Base-by-base conservation (phyloP, 192 early-diverging fungal genomes). In the Dissophora ornata region DNA sequence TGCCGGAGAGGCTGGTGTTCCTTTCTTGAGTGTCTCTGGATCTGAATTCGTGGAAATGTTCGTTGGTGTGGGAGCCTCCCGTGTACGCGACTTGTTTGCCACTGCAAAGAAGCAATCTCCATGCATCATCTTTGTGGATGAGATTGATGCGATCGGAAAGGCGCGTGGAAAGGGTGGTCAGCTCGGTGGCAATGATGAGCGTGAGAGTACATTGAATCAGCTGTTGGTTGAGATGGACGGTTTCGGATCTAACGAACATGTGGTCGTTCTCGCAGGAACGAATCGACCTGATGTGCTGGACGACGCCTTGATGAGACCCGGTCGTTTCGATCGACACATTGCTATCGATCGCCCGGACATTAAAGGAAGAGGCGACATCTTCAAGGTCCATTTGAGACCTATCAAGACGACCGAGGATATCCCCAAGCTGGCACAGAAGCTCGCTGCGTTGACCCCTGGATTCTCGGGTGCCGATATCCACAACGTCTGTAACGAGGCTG, bases 1-100 rank as follows among this genome's bases (percentile, higher is more conserved):
- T 19, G 98, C 98, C 9, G 98, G 98, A 28, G 98, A 99, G 81
- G 98, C 98, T 7, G 97, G 94, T 34, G 96, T 97, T 4, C 96
- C 98, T 12, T 99, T 99, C 82, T 81, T 99, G 33, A 93, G 91
- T 59, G 98, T 99, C n/a, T 98, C 97, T 7, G 98, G 98, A 11
- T 98, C 97, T 1, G 98, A 99, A 79, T 99, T 99, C 70, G 93
- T 98, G 28, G 98, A 99, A 80, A 99, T 99, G 98, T 99, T 99
- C 94, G 98, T 99, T 24, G 98, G 98, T 74, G 98, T 99, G 22
- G 98, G 98, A 22, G 93, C 87, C 34, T 88, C 87, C 24, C 90
- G 98, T 30, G 97, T 99, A 3, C 90, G 98, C 34, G 98, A 99
- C 71, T 77, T 99, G 62, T 99, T 99, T 84, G 90, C 95, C 16